These are phyloP conservation scores for Salvia hispanica DNA, from an alignment of 257 asterid species.

Conservation along the genomic window DNA sequence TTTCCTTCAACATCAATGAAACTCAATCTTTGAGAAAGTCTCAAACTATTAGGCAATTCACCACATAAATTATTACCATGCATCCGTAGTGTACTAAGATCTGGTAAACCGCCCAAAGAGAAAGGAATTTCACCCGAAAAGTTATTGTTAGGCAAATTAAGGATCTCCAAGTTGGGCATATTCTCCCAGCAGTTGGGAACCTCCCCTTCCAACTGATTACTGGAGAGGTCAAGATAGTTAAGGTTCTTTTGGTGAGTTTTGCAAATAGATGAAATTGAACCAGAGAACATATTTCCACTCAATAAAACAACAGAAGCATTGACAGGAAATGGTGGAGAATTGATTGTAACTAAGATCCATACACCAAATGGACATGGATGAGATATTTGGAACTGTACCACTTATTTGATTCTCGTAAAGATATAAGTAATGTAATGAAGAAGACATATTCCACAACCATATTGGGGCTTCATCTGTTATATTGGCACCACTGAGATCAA, in stretches of 20 bases:
- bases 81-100: neutral
- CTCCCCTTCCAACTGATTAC: no score
- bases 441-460: no score
- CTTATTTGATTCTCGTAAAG: no score
- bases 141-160: slow-evolving; percentile 29
- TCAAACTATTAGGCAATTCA: no score
- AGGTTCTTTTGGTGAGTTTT: accelerated
- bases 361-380: no score
- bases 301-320: neutral
- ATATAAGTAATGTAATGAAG: no score
- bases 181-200: slow-evolving; percentile 42
- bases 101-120: slow-evolving; percentile 11
- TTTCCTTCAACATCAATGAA: no score
- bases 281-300: slow-evolving; percentile 33
- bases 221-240: slow-evolving; percentile 29
- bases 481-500: no score
- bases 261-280: slow-evolving; percentile 37
- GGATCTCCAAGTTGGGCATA: neutral
- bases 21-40: no score
- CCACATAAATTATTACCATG: no score
- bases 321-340: slow-evolving; percentile 28
- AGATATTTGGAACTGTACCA: no score
- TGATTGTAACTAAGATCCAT: slow-evolving; percentile 24
- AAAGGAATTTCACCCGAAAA: slow-evolving; percentile 30
- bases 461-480: no score